Conservation (phyloP, 2,329 filamentous ascomycete species). For the Fragosphaeria purpurea region DNA sequence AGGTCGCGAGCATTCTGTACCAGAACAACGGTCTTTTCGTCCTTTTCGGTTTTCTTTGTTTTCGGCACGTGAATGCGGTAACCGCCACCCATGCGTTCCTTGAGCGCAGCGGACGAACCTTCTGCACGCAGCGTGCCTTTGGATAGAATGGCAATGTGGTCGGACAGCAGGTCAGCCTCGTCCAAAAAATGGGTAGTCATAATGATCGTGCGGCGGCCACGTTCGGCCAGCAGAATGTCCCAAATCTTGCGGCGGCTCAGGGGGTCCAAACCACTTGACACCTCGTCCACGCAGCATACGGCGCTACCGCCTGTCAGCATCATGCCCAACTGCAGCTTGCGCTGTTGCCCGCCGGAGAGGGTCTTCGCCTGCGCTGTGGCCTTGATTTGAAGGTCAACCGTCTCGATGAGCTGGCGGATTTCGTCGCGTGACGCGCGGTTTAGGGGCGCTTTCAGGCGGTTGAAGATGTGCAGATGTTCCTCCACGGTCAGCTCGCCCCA, state of each 20-base stretch:
- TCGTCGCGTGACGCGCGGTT: constrained; percentile 46
- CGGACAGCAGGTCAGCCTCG: constrained; percentile 80
- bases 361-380: constrained; percentile 62
- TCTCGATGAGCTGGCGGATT: constrained; percentile 52
- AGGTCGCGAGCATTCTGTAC: constrained; percentile 18
- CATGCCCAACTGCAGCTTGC: constrained; percentile 86
- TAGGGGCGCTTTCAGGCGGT: constrained; percentile 60
- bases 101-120: constrained; percentile 78
- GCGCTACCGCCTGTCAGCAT: constrained; percentile 87
- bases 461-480: constrained; percentile 79
- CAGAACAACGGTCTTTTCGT: constrained; percentile 30
- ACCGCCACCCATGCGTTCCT: constrained; percentile 70
- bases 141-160: constrained; percentile 80
- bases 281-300: constrained; percentile 86
- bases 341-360: constrained; percentile 81
- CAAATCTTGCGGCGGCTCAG: constrained; percentile 81
- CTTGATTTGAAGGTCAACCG: constrained; percentile 70
- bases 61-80: constrained; percentile 72
- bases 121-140: constrained; percentile 73
- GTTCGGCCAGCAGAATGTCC: constrained; percentile 82
- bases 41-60: constrained; percentile 34
- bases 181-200: constrained; percentile 91
- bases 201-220: constrained; percentile 71
- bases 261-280: constrained; percentile 80
- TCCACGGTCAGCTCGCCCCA: constrained; percentile 83